Conservation (phyloP, 1,284 basidiomycete species). For the Boletus semigastroideus region DNA sequence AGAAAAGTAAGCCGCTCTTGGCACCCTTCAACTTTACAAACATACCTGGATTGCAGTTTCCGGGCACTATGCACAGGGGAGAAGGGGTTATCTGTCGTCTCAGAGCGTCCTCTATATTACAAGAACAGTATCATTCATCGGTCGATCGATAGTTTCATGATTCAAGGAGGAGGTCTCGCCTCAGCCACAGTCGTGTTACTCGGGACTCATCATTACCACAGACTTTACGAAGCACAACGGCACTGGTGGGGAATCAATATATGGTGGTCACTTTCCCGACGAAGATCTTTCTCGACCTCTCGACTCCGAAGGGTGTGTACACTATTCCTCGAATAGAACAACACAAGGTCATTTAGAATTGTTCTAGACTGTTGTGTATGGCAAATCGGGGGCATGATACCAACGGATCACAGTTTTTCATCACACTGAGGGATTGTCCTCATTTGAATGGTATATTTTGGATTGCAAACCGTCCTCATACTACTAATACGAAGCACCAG, state of each 20-base stretch:
- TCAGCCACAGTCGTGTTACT: background rate
- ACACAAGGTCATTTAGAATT: background rate
- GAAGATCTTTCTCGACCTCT: conserved; percentile 70
- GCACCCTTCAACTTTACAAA: background rate
- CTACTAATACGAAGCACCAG: conserved; percentile 33
- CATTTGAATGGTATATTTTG: conserved; percentile 58
- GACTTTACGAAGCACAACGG: conserved; percentile 80
- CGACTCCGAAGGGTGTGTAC: conserved; percentile 57
- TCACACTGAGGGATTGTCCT: conserved; percentile 71
- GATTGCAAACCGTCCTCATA: background rate
- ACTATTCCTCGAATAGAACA: background rate
- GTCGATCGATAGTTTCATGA: conserved; percentile 86
- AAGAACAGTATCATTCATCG: conserved; percentile 79
- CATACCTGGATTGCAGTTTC: conserved; percentile 54
- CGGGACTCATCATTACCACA: conserved; percentile 26
- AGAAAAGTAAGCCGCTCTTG: conserved; percentile 66
- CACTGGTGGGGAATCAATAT: conserved; percentile 82
- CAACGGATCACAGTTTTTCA: conserved; percentile 82
- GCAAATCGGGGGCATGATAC: conserved; percentile 81
- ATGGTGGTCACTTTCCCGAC: conserved; percentile 71
- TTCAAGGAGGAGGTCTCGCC: conserved; percentile 70
- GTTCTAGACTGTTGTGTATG: conserved; percentile 70
- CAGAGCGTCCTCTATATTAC: conserved; percentile 76
- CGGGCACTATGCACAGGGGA: conserved; percentile 88
- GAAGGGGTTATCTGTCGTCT: conserved; percentile 64